Evolutionary conservation across 768 basidiomycete species (phyloP), one percentile per base, ranked within the genome.

Genomic region (Cystobasidiopsis lactophilus): DNA sequence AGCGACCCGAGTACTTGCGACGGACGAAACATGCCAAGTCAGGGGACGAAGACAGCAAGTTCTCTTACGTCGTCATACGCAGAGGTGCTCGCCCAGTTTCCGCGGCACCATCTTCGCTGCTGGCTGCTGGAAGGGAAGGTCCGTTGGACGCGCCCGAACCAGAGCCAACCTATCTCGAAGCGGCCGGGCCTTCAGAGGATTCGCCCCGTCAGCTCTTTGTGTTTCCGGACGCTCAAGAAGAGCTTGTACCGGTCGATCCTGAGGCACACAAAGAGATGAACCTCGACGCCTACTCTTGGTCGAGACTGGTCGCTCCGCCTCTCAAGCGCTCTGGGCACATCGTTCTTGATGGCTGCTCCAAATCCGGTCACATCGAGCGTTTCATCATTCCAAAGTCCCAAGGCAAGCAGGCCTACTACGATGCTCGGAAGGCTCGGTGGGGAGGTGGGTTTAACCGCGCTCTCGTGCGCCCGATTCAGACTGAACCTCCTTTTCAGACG

Each of bases 321-420:
- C 63, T 93, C 62, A 93, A 93, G 67, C 77, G 77, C 56, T 80
- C 77, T 58, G 89, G 89, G 0, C 91, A 96, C 65, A 75, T 95
- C 58, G 79, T 88, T 47, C 70, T 96, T 54, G 91, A 96, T 65
- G 76, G 79, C 9, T 98, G 93, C 65, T 79, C 79, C 13, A 63
- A 75, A 1, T 74, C 82, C 71, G 89, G 89, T 83, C 52, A 83
- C 67, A 80, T 96, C 44, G 81, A 88, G 74, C 78, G 91, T 4
- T 69, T 89, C 66, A 91, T 82, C 3, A 78, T 91, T 37, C 83
- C 91, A 0, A 86, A 77, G 59, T 89, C 85, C 2, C 88, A 89
- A 68, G 88, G 88, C n/a, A 89, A 85, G 65, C 88, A 95, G 61
- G 74, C 76, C 0, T 98, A 77, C 64, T 86, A 95, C 63, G 93